These are phyloP conservation scores for Penicillium samsonianum DNA, from an alignment of 495 filamentous ascomycete species.

Conservation along the genomic window DNA sequence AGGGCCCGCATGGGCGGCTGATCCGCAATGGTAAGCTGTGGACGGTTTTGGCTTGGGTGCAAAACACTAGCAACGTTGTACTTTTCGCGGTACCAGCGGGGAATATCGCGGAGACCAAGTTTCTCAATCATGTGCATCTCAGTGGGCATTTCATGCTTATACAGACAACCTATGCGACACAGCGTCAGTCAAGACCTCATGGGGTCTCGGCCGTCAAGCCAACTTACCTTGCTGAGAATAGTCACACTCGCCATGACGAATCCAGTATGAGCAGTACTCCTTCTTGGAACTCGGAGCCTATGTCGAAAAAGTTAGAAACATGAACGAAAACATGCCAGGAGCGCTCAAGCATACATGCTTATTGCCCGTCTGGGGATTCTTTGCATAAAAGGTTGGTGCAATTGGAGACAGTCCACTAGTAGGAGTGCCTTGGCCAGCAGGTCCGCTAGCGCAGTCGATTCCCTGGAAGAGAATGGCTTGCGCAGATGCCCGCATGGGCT, in stretches of 20 bases:
- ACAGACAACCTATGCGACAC: slow-evolving; percentile 63
- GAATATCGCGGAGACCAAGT: slow-evolving; percentile 61
- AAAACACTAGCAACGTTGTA: slow-evolving; percentile 36
- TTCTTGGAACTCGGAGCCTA: slow-evolving; percentile 51
- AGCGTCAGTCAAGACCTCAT: slow-evolving; percentile 11
- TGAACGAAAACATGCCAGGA: neutral
- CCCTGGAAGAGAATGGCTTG: slow-evolving; percentile 15
- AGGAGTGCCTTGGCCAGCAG: neutral
- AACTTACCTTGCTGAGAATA: slow-evolving; percentile 69
- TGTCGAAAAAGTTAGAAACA: slow-evolving; percentile 12
- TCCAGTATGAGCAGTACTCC: slow-evolving; percentile 83
- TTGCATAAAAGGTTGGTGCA: neutral
- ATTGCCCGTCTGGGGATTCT: neutral
- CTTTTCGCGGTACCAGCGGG: slow-evolving; percentile 58
- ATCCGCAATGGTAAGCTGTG: slow-evolving; percentile 17
- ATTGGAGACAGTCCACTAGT: neutral
- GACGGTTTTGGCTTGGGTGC: slow-evolving; percentile 18
- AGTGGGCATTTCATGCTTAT: slow-evolving; percentile 82
- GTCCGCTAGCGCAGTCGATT: neutral
- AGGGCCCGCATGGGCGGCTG: slow-evolving; percentile 20
- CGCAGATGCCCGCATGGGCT: slow-evolving; percentile 24
- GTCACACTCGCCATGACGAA: slow-evolving; percentile 78
- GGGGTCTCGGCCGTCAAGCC: neutral
- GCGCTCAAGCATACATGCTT: neutral
- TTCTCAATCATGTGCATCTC: slow-evolving; percentile 57